Conservation (phyloP, 257 asterid species). For the Verbascum thapsus region DNA sequence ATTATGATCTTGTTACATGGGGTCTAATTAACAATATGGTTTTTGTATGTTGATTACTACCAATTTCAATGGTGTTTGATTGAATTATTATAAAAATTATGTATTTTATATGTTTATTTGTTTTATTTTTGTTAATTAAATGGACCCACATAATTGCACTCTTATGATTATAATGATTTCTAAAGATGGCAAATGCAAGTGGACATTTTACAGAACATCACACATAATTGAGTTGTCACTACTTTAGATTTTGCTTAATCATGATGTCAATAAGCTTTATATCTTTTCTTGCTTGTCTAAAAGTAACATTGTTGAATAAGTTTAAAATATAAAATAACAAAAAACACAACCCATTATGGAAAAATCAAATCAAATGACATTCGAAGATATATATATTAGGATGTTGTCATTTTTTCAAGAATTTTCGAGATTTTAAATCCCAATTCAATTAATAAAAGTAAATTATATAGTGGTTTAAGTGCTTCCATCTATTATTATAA, state of each 20-base stretch:
- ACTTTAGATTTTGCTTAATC: conserved; percentile 21
- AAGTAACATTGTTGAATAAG: neutral
- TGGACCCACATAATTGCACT: conserved; percentile 28
- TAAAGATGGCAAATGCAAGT: conserved; percentile 29
- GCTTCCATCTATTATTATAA: too few species aligned
- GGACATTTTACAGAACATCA: conserved; percentile 8
- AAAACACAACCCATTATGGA: neutral
- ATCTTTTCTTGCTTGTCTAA: neutral
- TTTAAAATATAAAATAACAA: conserved; percentile 19
- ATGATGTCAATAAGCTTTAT: conserved; percentile 20
- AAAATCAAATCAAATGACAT: neutral
- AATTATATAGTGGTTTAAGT: too few species aligned
- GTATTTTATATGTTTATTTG: neutral
- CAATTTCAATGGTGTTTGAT: conserved; percentile 36
- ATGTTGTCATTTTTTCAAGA: too few species aligned
- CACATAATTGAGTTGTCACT: conserved; percentile 30
- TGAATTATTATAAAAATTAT: conserved; percentile 24
- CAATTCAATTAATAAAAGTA: too few species aligned
- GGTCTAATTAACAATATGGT: conserved; percentile 43
- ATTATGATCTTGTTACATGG: conserved; percentile 46
- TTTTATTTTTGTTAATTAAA: conserved; percentile 9
- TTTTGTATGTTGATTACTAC: conserved; percentile 32
- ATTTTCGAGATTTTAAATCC: too few species aligned
- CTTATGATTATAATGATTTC: conserved; percentile 13
- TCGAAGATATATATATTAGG: too few species aligned